Evolutionary conservation across 2,329 filamentous ascomycete genomes (phyloP).

Genomic region (Thermomyces lanuginosus): DNA sequence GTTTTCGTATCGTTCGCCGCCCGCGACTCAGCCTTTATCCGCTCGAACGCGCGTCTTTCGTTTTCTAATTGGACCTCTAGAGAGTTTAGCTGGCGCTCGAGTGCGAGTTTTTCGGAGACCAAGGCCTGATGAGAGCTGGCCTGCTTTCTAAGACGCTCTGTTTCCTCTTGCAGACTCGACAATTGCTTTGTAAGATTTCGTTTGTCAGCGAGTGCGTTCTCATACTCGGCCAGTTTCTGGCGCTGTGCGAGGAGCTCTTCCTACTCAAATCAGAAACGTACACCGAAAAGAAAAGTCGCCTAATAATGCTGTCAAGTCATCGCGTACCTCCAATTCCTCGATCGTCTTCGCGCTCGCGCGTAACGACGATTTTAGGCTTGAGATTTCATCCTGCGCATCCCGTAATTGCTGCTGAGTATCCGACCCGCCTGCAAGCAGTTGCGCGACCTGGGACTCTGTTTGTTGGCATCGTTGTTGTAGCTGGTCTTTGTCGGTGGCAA

Average conservation of each 20-base stretch:
- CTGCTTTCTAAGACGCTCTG: constrained; percentile 46
- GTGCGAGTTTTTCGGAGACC: constrained; percentile 59
- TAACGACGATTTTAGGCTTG: constrained; percentile 17
- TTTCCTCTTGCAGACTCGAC: constrained; percentile 41
- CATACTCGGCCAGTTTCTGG: constrained; percentile 50
- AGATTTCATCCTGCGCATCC: constrained; percentile 32
- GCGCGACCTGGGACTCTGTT: constrained; percentile 40
- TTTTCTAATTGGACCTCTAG: constrained; percentile 70
- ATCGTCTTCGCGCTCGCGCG: constrained; percentile 38
- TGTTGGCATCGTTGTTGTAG: constrained; percentile 46
- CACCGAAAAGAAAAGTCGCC: neutral
- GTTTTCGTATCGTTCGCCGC: constrained; percentile 25
- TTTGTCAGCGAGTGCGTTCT: constrained; percentile 52
- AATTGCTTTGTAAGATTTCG: constrained; percentile 44
- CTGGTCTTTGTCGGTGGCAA: constrained; percentile 57
- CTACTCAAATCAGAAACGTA: constrained; percentile 27
- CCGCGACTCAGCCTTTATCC: constrained; percentile 31
- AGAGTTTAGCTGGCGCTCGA: constrained; percentile 62
- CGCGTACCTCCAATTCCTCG: constrained; percentile 39
- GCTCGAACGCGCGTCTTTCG: constrained; percentile 54
- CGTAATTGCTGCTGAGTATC: constrained; percentile 33
- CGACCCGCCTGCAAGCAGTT: constrained; percentile 29
- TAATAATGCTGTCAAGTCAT: too few relatives aligned
- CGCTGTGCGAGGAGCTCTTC: constrained; percentile 56
- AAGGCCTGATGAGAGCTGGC: constrained; percentile 47